phyloP scores from a whole-genome alignment of 345 rosid genomes.

The Hypericum perforatum region DNA sequence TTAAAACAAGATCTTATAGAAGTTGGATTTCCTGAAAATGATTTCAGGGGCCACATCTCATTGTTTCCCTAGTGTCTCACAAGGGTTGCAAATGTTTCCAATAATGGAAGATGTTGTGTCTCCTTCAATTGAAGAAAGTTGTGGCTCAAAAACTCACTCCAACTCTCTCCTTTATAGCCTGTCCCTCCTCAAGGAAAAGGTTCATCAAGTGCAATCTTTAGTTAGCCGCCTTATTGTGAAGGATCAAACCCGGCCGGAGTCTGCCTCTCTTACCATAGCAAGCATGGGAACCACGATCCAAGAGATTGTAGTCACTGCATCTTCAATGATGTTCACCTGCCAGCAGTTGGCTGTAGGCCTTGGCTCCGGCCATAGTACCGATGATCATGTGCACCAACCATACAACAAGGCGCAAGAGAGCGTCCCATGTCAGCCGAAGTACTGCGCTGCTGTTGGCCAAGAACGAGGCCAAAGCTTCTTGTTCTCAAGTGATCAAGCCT shows the following conservation, averaged over 20 bases:
- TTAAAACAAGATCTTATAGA: slow-evolving; percentile 1
- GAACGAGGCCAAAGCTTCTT: slow-evolving; percentile 24
- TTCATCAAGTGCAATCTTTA: slow-evolving; percentile 50
- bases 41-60: slow-evolving; percentile 13
- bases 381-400: slow-evolving; percentile 8
- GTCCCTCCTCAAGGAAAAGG: slow-evolving; percentile 51
- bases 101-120: slow-evolving; percentile 13
- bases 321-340: slow-evolving; percentile 56
- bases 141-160: slow-evolving; percentile 14
- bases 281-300: slow-evolving; percentile 43
- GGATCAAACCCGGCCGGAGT: slow-evolving; percentile 22
- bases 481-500: slow-evolving; percentile 10
- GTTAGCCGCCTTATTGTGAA: slow-evolving; percentile 32
- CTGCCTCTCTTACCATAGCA: slow-evolving; percentile 37
- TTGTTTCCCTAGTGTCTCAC: slow-evolving; percentile 22
- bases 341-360: slow-evolving; percentile 37
- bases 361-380: slow-evolving; percentile 8
- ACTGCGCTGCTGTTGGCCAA: slow-evolving; percentile 9
- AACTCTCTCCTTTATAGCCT: slow-evolving; percentile 47
- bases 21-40: slow-evolving; percentile 17
- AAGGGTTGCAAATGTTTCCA: slow-evolving; percentile 19
- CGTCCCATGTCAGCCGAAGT: slow-evolving; percentile 7
- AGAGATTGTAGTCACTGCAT: slow-evolving; percentile 50
- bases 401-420: slow-evolving; percentile 3
- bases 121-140: slow-evolving; percentile 15